Evolutionary conservation across 768 basidiomycete species (phyloP).

Genomic region (Termitomyces heimii): DNA sequence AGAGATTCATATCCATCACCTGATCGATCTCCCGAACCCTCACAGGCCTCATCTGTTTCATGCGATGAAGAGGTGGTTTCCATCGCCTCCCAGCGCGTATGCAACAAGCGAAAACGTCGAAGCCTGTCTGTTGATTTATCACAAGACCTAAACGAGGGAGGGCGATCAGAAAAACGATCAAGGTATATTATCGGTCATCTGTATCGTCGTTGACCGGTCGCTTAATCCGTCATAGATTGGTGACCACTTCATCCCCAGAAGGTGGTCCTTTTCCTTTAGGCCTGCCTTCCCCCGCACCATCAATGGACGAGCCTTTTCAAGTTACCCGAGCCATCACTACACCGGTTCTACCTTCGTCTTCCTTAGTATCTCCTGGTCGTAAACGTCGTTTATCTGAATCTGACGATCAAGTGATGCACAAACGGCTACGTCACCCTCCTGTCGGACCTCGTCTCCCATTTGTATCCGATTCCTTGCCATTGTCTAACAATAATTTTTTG

Average conservation of each 20-base stretch:
- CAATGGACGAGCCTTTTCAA: not conserved
- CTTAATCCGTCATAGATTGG: not conserved
- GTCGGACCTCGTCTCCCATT: constrained; percentile 15
- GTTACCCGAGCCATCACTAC: not conserved
- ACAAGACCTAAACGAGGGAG: not conserved
- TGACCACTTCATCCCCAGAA: not conserved
- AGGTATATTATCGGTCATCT: constrained; percentile 12
- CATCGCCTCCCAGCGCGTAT: not conserved
- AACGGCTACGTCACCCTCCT: constrained; percentile 20
- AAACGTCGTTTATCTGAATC: constrained; percentile 34
- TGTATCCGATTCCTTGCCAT: constrained; percentile 25
- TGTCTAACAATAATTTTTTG: not conserved
- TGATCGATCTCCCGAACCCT: constrained; percentile 9
- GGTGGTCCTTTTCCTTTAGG: not conserved
- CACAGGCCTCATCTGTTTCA: not conserved
- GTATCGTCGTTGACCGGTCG: too few species aligned
- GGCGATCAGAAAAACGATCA: constrained; percentile 10
- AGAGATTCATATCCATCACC: constrained; percentile 16
- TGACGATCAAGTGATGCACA: constrained; percentile 14
- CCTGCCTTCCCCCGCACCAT: constrained; percentile 11
- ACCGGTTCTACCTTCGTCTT: not conserved
- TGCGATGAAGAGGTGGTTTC: not conserved
- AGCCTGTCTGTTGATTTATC: not conserved
- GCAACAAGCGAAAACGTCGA: constrained; percentile 14
- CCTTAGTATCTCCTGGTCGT: constrained; percentile 14